Conservation (phyloP, 257 asterid genomes). For the Marsdenia floribunda region DNA sequence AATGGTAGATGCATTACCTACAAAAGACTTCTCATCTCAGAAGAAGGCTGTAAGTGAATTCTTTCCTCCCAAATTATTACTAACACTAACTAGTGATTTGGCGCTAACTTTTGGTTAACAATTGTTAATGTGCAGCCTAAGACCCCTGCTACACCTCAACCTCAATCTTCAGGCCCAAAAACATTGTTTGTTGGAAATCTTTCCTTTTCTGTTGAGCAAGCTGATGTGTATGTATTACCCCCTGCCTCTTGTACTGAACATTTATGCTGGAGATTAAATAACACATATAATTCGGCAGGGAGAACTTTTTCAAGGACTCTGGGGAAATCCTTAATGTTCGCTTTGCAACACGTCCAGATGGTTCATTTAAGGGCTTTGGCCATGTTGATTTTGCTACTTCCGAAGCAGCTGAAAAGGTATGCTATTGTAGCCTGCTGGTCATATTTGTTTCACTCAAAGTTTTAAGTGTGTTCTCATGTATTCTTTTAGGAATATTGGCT, state of each 20-base stretch:
- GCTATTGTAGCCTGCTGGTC: not conserved
- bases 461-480: not conserved
- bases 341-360: constrained; percentile 45
- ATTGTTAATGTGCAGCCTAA: constrained; percentile 35
- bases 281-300: constrained; percentile 35
- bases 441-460: not conserved
- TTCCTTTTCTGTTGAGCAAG: constrained; percentile 43
- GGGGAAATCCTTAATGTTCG: constrained; percentile 73
- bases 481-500: not conserved
- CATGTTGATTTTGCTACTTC: constrained; percentile 73
- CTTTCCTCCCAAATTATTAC: not conserved
- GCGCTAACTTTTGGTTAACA: not conserved
- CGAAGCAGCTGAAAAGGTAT: constrained; percentile 72
- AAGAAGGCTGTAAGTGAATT: constrained; percentile 37
- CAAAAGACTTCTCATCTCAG: constrained; percentile 7
- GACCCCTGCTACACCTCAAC: constrained; percentile 35
- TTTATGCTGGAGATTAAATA: not conserved
- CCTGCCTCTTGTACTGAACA: not conserved
- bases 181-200: constrained; percentile 77
- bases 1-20: constrained; percentile 35
- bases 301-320: constrained; percentile 58
- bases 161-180: constrained; percentile 43
- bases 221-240: constrained; percentile 54
- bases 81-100: not conserved
- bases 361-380: constrained; percentile 76